Evolutionary conservation across 441 rosid species (phyloP).

Genomic region (Arabidopsis lyrata): DNA sequence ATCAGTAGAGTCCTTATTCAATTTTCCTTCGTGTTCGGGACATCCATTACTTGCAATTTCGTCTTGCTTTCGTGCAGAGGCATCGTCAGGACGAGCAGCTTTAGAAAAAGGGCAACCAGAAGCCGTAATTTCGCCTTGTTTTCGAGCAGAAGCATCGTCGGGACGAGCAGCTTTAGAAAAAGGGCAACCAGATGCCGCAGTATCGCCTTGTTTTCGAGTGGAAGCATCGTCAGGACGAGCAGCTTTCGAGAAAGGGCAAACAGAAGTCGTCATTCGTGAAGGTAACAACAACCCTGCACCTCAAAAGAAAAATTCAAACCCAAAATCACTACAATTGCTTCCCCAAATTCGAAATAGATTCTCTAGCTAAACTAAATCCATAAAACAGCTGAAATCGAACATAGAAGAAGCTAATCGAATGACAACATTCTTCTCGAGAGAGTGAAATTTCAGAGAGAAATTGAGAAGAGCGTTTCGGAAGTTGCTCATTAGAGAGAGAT

Average conservation of each 20-base stretch:
- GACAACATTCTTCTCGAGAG: background rate
- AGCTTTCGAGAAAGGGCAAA: constrained; percentile 72
- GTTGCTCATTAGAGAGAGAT: constrained; percentile 14
- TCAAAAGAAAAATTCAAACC: background rate
- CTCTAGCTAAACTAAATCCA: constrained; percentile 2
- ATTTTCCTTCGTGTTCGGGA: constrained; percentile 44
- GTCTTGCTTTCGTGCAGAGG: constrained; percentile 47
- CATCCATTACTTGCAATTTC: constrained; percentile 46
- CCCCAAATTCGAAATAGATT: background rate
- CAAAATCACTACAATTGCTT: constrained; percentile 21
- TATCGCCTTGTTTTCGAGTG: constrained; percentile 48
- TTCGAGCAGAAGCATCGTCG: constrained; percentile 58
- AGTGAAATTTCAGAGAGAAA: background rate
- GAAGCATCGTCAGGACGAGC: constrained; percentile 66
- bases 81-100: constrained; percentile 65
- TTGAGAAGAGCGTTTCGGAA: background rate
- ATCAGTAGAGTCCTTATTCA: constrained; percentile 50
- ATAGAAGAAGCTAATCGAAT: constrained; percentile 15
- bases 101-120: constrained; percentile 69
- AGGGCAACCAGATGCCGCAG: constrained; percentile 51
- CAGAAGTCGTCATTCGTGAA: constrained; percentile 59
- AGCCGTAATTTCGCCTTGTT: constrained; percentile 46
- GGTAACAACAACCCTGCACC: constrained; percentile 25
- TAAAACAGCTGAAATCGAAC: constrained; percentile 7
- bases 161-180: constrained; percentile 74